Evolutionary conservation across 495 filamentous ascomycete genomes (phyloP), one percentile per base, ranked within the genome.

Genomic region (Clohesyomyces aquaticus): DNA sequence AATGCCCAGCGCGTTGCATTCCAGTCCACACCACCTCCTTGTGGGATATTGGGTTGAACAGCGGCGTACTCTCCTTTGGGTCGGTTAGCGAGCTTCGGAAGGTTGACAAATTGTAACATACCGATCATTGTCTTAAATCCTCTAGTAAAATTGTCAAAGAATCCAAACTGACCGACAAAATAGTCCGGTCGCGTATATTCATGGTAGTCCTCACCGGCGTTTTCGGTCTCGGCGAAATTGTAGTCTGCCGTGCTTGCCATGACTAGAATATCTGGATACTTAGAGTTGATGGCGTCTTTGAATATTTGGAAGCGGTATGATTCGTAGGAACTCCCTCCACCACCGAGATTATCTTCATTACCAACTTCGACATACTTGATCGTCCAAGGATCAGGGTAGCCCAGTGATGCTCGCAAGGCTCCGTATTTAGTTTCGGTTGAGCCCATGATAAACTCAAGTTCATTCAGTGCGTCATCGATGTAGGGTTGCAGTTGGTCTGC

Each of bases 371-470:
- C 83, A 55, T 81, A 85, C 53, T 77, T 78, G 54, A 88, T 74
- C 21, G 67, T 75, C 75, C 80, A 88, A 3, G 87, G 85, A 32
- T 83, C 75, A 1, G 79, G 74, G 57, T 86, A 79, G 11, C 86
- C 87, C 9, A 85, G 76, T 10, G 75, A 63, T 14, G 82, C 83
- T 38, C 87, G 81, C 10, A 82, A 69, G 9, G 80, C 77, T 26
- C 87, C 87, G 75, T 82, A 88, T 18, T 73, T 77, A 9, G 84
- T 85, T 22, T 74, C 73, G 11, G 73, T 72, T 55, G 79, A 76
- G 38, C 87, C 85, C 22, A 78, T 81, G 45, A 87, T 76, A 73
- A 86, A 88, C 67, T 91, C 86, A 28, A 91, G 76, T 71, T 91
- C 81, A 66, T 88, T 81, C 21, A 89, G 77, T 10, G 82, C 87